phyloP scores from a whole-genome alignment of 139 green algal genomes.

The Micractinium sp. region DNA sequence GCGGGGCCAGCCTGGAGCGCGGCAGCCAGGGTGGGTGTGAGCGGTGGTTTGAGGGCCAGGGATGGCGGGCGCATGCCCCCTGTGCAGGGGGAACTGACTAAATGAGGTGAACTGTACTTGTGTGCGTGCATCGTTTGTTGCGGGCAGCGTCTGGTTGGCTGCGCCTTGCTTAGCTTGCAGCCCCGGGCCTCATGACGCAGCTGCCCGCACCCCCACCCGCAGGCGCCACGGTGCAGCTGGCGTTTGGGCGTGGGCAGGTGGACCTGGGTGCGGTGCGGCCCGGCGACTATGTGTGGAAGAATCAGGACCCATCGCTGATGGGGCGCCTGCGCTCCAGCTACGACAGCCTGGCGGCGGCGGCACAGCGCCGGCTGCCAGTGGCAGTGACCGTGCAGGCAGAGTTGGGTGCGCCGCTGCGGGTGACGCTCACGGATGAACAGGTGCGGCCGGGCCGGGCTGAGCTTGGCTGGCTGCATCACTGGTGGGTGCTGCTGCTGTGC shows the following conservation, averaged over 20 bases:
- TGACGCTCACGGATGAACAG: constrained; percentile 45
- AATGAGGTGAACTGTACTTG: too few species aligned
- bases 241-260: constrained; percentile 53
- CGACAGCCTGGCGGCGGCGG: constrained; percentile 46
- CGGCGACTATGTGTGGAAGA: constrained; percentile 78
- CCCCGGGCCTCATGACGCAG: not conserved
- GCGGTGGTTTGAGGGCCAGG: not conserved
- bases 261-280: constrained; percentile 10
- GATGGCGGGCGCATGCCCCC: too few species aligned
- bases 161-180: too few species aligned
- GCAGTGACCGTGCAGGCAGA: constrained; percentile 43
- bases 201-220: not conserved
- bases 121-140: too few species aligned
- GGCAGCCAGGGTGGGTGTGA: not conserved
- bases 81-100: too few species aligned
- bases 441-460: not conserved
- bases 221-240: constrained; percentile 43
- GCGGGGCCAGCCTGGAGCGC: not conserved
- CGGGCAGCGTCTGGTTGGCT: too few species aligned
- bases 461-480: not conserved
- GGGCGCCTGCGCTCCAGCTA: constrained; percentile 50
- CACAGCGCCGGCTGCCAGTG: constrained; percentile 54
- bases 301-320: constrained; percentile 62
- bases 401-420: constrained; percentile 50
- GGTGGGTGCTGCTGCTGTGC: not conserved